These are phyloP conservation scores for Trichoderma citrinoviride DNA, from an alignment of 2,329 filamentous ascomycete genomes.

Conservation along the genomic window DNA sequence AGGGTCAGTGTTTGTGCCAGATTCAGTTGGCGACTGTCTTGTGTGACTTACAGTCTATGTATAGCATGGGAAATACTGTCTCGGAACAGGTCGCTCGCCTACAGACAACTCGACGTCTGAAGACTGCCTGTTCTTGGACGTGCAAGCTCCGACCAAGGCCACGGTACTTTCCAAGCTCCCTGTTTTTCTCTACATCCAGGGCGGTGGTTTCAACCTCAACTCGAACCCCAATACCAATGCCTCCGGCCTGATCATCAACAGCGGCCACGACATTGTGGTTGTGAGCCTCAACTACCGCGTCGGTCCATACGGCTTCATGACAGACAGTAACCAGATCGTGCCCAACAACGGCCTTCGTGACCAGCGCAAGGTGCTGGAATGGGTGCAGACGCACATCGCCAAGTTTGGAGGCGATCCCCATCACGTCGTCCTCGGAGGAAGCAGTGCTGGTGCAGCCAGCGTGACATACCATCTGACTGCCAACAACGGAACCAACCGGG, in stretches of 20 bases:
- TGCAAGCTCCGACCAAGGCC: constrained; percentile 58
- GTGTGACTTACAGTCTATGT: not conserved
- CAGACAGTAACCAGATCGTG: constrained; percentile 53
- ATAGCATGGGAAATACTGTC: constrained; percentile 27
- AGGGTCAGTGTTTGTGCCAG: constrained; percentile 39
- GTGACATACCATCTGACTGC: constrained; percentile 63
- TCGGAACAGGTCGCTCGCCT: constrained; percentile 31
- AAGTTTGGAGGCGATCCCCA: constrained; percentile 67
- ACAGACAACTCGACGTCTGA: constrained; percentile 44
- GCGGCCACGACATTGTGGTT: constrained; percentile 61
- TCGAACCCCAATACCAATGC: constrained; percentile 56
- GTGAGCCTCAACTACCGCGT: constrained; percentile 77
- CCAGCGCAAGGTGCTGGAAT: constrained; percentile 65
- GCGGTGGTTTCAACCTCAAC: constrained; percentile 57
- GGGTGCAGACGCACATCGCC: constrained; percentile 65
- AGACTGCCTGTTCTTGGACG: constrained; percentile 68
- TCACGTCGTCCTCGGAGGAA: constrained; percentile 67
- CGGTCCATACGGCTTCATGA: constrained; percentile 70
- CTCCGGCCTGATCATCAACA: constrained; percentile 55
- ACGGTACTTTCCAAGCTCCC: constrained; percentile 54
- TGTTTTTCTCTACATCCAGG: constrained; percentile 60
- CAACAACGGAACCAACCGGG: constrained; percentile 47
- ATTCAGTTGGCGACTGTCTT: not conserved
- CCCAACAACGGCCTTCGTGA: constrained; percentile 70
- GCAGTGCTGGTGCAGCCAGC: constrained; percentile 64